Base-by-base conservation (phyloP, 495 filamentous ascomycete species). In the Lindgomyces ingoldianus region DNA sequence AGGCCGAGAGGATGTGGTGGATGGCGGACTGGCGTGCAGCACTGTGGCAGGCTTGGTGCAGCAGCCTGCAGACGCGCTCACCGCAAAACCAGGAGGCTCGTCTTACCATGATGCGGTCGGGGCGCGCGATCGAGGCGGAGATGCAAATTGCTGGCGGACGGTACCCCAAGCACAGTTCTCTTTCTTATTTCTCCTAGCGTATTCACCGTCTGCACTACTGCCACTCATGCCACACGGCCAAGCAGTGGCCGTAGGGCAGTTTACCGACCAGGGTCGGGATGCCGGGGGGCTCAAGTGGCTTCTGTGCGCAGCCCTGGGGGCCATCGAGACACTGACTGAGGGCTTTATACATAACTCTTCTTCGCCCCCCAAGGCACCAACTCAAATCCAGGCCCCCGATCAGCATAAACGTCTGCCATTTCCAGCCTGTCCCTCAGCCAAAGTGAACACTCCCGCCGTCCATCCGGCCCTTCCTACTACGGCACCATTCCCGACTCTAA, bases 121-220 rank as follows among this genome's bases (percentile, higher is more conserved):
- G 29, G 67, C 62, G 63, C 62, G 67, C 67, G 67, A 70, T 58
- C 39, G 53, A 66, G 67, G 67, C 67, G 67, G 67, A 69, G 67
- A 62, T 51, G 60, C 55, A 46, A 64, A 59, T 60, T 54, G 27
- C 41, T 64, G 65, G 58, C 64, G 42, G 58, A 39, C 64, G 64
- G 57, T 62, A 58, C 48, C 26, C 50, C 49, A 21, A 45, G 63
- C 57, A 51, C 52, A 42, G 63, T 50, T 67, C 57, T 54, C 62
- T 68, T 62, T 68, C 57, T 67, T 70, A 68, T 65, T 68, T 67
- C 33, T 71, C 68, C 60, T 71, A 71, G 68, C 68, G 68, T 41
- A 45, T 24, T 46, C 55, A 58, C 68, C 51, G 51, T 47, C 18
- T n/a, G 33, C 6, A 49, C 25, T 64, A 63, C 63, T 63, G 60